phyloP scores from a whole-genome alignment of 768 basidiomycete species.

The Russula vinacea region DNA sequence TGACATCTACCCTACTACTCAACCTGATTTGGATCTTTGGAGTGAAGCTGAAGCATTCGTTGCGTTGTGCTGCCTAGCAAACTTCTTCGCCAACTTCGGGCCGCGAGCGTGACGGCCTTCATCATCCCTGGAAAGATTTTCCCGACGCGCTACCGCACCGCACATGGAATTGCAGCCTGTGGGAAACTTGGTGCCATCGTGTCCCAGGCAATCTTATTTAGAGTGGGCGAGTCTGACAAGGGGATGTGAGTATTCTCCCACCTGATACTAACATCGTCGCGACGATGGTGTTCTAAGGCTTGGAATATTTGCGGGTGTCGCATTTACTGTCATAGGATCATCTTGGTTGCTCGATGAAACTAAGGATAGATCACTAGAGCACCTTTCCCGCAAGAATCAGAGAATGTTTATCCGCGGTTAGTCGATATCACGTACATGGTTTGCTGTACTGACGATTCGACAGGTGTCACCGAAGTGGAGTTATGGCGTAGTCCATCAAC shows the following conservation, averaged over 20 bases:
- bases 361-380: slow-evolving; percentile 36
- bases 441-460: not conserved
- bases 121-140: slow-evolving; percentile 45
- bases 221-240: slow-evolving; percentile 20
- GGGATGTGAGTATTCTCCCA: slow-evolving; percentile 35
- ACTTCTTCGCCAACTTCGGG: slow-evolving; percentile 46
- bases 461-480: slow-evolving; percentile 4
- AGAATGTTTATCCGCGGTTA: slow-evolving; percentile 33
- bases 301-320: slow-evolving; percentile 46
- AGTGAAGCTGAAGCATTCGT: slow-evolving; percentile 38
- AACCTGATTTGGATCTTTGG: slow-evolving; percentile 36
- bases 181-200: slow-evolving; percentile 48
- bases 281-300: slow-evolving; percentile 32
- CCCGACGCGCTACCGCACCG: slow-evolving; percentile 46
- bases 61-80: slow-evolving; percentile 41
- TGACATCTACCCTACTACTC: slow-evolving; percentile 11
- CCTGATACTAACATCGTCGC: not conserved
- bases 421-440: not conserved
- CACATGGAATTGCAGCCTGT: slow-evolving; percentile 43
- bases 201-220: slow-evolving; percentile 40
- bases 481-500: slow-evolving; percentile 7
- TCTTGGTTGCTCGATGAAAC: slow-evolving; percentile 47
- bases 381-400: slow-evolving; percentile 38
- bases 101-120: slow-evolving; percentile 45
- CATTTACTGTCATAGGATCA: slow-evolving; percentile 43